Evolutionary conservation across 2,329 filamentous ascomycete species (phyloP), one percentile per base, ranked within the genome.

Genomic region (Fusarium keratoplasticum): DNA sequence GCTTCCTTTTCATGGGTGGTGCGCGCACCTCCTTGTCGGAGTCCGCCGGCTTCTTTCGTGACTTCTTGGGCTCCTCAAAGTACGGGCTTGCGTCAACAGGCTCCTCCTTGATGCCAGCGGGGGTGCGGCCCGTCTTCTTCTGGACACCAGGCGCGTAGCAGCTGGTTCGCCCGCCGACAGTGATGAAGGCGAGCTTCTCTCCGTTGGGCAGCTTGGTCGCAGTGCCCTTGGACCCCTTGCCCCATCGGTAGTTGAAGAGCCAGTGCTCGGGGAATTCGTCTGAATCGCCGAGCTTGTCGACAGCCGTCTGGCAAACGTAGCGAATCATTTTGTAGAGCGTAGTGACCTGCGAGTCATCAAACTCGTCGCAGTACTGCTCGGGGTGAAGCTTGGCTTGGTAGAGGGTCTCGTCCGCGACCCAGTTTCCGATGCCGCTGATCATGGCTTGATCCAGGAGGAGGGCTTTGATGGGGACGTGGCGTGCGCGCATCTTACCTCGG

Each of bases 371-470:
- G 83, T 97, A 97, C 81, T 98, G 95, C 81, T 98, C 96, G 0
- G 96, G 96, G 76, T 99, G 96, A 18, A 98, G 88, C 59, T 89
- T 91, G 6, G 96, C 93, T 76, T 98, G 92, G 79, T 95, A 99
- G 61, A 99, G 86, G 8, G 98, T 92, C 82, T 99, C 96, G 80
- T 99, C 96, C 1, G 93, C 95, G 63, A 99, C 96, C 96, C 96
- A 99, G 80, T 98, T 98, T 0, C 96, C 96, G 71, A 99, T 94
- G 9, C 96, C 96, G 78, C 94, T 96, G 70, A 98, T 93, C 80
- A 93, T 93, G 20, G 91, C 88, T 82, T 99, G 96, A 80, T 98
- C 94, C 5, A 98, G 87, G 14, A 99, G 85, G 22, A 98, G 86
- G 0, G 95, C 94, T 81, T 98, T 98, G 73, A 98, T 89, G 0